These are phyloP conservation scores for Pleurotus tuoliensis DNA, from an alignment of 768 basidiomycete species.

Conservation along the genomic window DNA sequence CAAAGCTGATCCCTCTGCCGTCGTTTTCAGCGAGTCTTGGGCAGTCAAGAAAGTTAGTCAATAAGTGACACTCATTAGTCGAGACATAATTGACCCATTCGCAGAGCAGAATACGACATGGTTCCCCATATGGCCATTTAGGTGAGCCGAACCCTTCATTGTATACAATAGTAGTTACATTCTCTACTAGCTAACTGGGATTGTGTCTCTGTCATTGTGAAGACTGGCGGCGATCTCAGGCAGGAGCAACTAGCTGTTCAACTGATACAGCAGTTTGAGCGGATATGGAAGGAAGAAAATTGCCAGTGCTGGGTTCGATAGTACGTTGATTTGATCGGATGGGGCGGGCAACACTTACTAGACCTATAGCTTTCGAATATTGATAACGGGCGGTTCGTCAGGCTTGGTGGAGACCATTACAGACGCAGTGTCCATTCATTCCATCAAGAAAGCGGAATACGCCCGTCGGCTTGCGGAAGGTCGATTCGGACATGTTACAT, in stretches of 20 bases:
- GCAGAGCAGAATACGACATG: slow-evolving; percentile 85
- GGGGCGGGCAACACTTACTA: background rate
- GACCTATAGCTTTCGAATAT: slow-evolving; percentile 78
- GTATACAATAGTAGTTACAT: slow-evolving; percentile 1
- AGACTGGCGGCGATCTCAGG: slow-evolving; percentile 93
- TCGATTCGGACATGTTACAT: slow-evolving; percentile 78
- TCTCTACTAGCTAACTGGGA: slow-evolving; percentile 64
- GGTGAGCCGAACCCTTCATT: slow-evolving; percentile 39
- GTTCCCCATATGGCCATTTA: slow-evolving; percentile 94
- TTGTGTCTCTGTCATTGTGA: slow-evolving; percentile 95
- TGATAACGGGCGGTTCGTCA: slow-evolving; percentile 90
- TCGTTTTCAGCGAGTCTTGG: slow-evolving; percentile 96
- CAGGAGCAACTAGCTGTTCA: slow-evolving; percentile 98
- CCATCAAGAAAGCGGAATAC: slow-evolving; percentile 98
- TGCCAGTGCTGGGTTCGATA: slow-evolving; percentile 93
- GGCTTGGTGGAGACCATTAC: slow-evolving; percentile 98
- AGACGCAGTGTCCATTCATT: slow-evolving; percentile 97
- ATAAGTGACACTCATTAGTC: background rate
- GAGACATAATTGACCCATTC: background rate
- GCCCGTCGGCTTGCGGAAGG: slow-evolving; percentile 81
- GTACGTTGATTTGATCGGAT: slow-evolving; percentile 36
- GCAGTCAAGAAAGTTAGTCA: slow-evolving; percentile 76
- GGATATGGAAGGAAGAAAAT: slow-evolving; percentile 93
- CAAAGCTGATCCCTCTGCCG: slow-evolving; percentile 93
- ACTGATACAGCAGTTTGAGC: slow-evolving; percentile 87